phyloP scores from a whole-genome alignment of 2,329 filamentous ascomycete species.

The Apiospora kogelbergensis region DNA sequence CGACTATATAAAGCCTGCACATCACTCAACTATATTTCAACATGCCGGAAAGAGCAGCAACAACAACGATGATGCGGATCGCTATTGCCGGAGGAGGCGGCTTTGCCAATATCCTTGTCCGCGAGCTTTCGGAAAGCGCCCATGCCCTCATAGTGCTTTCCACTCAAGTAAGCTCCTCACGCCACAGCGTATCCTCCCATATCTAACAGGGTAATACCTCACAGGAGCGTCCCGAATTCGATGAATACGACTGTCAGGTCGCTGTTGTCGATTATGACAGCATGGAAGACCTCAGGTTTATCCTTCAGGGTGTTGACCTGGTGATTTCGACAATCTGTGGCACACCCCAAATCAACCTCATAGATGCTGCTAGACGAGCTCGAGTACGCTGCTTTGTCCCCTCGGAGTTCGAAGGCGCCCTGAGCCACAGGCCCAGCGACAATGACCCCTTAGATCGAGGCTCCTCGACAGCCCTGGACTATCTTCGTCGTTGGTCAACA shows the following conservation, averaged over 20 bases:
- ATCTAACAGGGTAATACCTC: not conserved
- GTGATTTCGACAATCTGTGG: conserved; percentile 74
- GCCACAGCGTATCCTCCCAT: not conserved
- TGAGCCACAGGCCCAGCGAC: conserved; percentile 49
- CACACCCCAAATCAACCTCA: conserved; percentile 65
- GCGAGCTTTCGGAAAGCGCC: conserved; percentile 61
- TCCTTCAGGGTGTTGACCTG: conserved; percentile 70
- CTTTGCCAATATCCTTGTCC: conserved; percentile 56
- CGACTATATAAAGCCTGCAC: not conserved
- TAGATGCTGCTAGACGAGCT: conserved; percentile 66
- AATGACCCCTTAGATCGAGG: conserved; percentile 62
- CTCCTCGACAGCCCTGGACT: conserved; percentile 52
- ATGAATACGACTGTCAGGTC: conserved; percentile 62
- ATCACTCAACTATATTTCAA: not conserved
- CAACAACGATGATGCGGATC: conserved; percentile 53
- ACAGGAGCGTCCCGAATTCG: conserved; percentile 55
- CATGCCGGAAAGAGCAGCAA: conserved; percentile 21
- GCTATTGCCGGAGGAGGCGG: conserved; percentile 63
- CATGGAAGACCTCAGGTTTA: conserved; percentile 57
- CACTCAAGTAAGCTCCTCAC: conserved; percentile 49
- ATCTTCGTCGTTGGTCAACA: conserved; percentile 47
- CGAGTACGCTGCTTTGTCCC: conserved; percentile 70
- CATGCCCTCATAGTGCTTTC: conserved; percentile 73
- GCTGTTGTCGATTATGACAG: conserved; percentile 67
- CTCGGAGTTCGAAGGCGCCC: conserved; percentile 71